phyloP scores from a whole-genome alignment of 345 rosid genomes.

The Toxicodendron radicans region DNA sequence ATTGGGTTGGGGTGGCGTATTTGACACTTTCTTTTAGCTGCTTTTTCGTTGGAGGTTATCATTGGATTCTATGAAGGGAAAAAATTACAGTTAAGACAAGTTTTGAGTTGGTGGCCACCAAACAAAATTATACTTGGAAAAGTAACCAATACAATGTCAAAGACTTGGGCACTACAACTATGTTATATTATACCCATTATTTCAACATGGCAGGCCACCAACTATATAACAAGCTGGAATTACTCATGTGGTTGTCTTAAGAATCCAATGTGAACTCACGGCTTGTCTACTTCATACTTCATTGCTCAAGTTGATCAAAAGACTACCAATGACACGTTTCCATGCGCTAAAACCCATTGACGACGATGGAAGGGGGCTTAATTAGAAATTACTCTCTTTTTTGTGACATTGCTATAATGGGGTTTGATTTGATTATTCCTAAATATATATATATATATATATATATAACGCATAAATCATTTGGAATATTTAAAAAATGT shows the following conservation, averaged over 20 bases:
- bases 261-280: conserved; percentile 15
- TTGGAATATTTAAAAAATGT: background rate
- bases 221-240: conserved; percentile 9
- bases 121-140: background rate
- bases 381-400: background rate
- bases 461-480: no score
- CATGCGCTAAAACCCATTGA: conserved; percentile 3
- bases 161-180: background rate
- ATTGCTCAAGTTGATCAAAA: background rate
- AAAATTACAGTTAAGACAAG: background rate
- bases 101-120: conserved; percentile 1
- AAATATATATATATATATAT: no score
- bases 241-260: background rate
- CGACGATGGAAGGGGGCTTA: background rate
- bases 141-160: conserved; percentile 1
- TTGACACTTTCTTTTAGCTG: background rate
- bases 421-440: no score
- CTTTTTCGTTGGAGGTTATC: background rate
- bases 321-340: background rate
- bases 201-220: conserved; percentile 17
- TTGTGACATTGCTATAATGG: background rate
- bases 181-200: background rate
- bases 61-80: conserved; percentile 10
- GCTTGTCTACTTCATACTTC: background rate
- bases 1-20: background rate